Conservation (phyloP, 176 grass and related monocot genomes). For the bread wheat (Triticum aestivum) region IWGSC_CS_RefSeq_v2.1 NC_057809.1:619979509-619980008, state of each 20-base stretch:
- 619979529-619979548: background rate
- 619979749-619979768: constrained; percentile 84
- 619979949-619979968: constrained; percentile 55
- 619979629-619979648: constrained; percentile 94
- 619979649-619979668: constrained; percentile 92
- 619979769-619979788: constrained; percentile 89
- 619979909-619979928: constrained; percentile 66
- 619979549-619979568: constrained; percentile 23
- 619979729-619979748: constrained; percentile 93
- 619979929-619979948: constrained; percentile 47
- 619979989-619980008: constrained; percentile 64
- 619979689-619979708: constrained; percentile 97
- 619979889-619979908: constrained; percentile 88
- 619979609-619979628: constrained; percentile 93
- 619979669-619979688: constrained; percentile 95
- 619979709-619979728: constrained; percentile 93
- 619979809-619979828: constrained; percentile 97
- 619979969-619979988: constrained; percentile 67
- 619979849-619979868: constrained; percentile 85
- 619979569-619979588: constrained; percentile 66
- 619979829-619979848: constrained; percentile 93
- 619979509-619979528: background rate
- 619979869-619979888: constrained; percentile 89
- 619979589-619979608: constrained; percentile 94
- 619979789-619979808: constrained; percentile 98